Evolutionary conservation across 2,329 filamentous ascomycete species (phyloP).

Genomic region (Onygenales sp.): DNA sequence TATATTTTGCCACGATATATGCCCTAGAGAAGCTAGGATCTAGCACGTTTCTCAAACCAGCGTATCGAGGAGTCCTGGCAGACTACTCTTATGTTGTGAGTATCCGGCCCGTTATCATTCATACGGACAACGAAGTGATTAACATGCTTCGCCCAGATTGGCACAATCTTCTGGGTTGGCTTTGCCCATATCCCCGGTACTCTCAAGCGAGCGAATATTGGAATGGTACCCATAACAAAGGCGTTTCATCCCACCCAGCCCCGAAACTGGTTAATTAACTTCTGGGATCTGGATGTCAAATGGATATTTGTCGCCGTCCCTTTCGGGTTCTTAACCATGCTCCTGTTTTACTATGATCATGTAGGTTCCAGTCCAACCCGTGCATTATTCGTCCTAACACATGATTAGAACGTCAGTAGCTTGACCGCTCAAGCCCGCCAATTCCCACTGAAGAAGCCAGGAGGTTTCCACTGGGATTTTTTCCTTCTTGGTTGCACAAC

Average conservation of each 20-base stretch:
- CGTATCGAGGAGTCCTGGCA: slow-evolving; percentile 37
- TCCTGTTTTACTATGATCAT: slow-evolving; percentile 51
- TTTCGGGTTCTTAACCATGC: slow-evolving; percentile 44
- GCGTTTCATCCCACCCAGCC: slow-evolving; percentile 41
- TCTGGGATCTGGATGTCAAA: slow-evolving; percentile 43
- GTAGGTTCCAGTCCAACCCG: slow-evolving; percentile 16
- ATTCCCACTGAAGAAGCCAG: slow-evolving; percentile 48
- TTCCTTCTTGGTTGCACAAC: slow-evolving; percentile 49
- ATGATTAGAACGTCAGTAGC: slow-evolving; percentile 39
- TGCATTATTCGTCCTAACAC: background rate
- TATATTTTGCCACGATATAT: slow-evolving; percentile 44
- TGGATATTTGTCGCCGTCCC: slow-evolving; percentile 47
- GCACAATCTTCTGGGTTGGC: slow-evolving; percentile 46
- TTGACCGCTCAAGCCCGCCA: slow-evolving; percentile 48
- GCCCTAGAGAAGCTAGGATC: slow-evolving; percentile 40
- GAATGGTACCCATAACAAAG: slow-evolving; percentile 32
- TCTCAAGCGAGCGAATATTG: slow-evolving; percentile 32
- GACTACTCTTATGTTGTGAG: slow-evolving; percentile 45
- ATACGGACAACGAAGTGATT: background rate
- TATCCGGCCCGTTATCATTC: background rate
- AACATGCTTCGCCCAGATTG: slow-evolving; percentile 23
- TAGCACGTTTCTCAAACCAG: slow-evolving; percentile 34
- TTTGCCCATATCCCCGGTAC: slow-evolving; percentile 44
- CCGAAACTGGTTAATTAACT: slow-evolving; percentile 42
- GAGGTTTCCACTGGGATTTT: slow-evolving; percentile 54